These are phyloP conservation scores for Cyathus striatus DNA, from an alignment of 768 basidiomycete species.

Conservation along the genomic window DNA sequence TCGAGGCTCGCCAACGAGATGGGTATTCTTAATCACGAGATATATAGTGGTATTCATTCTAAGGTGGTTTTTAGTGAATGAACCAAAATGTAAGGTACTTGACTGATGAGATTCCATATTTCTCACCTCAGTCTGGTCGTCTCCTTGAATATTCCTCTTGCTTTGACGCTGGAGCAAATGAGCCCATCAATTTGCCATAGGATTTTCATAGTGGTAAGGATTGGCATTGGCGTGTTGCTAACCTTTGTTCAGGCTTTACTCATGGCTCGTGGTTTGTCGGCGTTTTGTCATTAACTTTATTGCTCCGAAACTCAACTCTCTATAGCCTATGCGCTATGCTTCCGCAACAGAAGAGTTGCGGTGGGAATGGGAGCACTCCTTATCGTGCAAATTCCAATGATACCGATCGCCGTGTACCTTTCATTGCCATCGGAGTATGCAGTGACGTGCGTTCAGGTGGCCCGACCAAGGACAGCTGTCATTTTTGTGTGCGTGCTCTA, in stretches of 20 bases:
- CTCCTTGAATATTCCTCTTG: too few relatives aligned
- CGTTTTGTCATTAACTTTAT: neutral
- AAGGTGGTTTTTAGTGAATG: conserved; percentile 9
- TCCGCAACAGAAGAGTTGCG: neutral
- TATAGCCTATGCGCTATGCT: neutral
- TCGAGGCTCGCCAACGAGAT: conserved; percentile 12
- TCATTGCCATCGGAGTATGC: neutral
- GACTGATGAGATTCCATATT: too few relatives aligned
- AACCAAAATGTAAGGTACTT: too few relatives aligned
- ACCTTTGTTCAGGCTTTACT: conserved; percentile 12
- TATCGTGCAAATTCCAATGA: neutral
- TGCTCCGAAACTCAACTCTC: too few relatives aligned
- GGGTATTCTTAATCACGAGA: conserved; percentile 15
- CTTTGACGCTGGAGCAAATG: too few relatives aligned
- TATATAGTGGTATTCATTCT: conserved; percentile 12
- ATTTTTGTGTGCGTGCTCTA: neutral
- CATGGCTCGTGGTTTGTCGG: conserved; percentile 10
- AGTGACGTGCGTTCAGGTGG: neutral
- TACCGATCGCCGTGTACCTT: neutral
- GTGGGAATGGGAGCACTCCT: neutral
- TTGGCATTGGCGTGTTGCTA: conserved; percentile 7
- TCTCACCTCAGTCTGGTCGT: too few relatives aligned
- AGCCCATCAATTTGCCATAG: too few relatives aligned
- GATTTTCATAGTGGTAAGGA: neutral
- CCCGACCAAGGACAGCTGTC: neutral